A percentile compares a stretch with the other conserved stretches of the same genome.
Conservation (phyloP, 2,329 filamentous ascomycete species). For the Emergomyces pasteurianus region DNA sequence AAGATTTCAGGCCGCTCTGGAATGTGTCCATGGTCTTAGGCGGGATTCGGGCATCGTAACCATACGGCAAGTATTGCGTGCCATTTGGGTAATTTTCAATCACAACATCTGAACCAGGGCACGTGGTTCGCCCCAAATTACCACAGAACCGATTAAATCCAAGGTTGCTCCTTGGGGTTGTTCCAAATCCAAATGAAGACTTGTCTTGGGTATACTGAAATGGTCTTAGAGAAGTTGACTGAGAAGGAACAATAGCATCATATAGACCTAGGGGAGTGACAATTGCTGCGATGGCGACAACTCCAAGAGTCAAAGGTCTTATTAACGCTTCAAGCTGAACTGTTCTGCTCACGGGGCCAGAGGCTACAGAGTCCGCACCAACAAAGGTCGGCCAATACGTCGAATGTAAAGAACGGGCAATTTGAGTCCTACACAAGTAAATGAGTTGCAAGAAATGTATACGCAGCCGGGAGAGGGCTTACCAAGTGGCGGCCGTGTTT, state of each 20-base stretch:
- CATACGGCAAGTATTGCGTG: conserved; percentile 12
- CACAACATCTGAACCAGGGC: conserved; percentile 16
- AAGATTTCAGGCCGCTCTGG: conserved; percentile 23
- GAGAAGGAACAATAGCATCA: conserved; percentile 22
- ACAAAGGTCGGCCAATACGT: conserved; percentile 35
- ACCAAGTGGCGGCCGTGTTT: conserved; percentile 21
- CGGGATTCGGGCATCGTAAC: conserved; percentile 25
- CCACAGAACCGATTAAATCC: conserved; percentile 25
- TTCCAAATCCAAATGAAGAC: conserved; percentile 30
- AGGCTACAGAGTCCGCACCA: conserved; percentile 25
- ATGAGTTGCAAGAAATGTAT: background rate
- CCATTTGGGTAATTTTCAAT: conserved; percentile 14
- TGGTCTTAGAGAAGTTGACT: conserved; percentile 7
- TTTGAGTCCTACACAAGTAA: conserved; percentile 21
- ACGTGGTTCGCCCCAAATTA: conserved; percentile 8
- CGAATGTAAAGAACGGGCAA: conserved; percentile 25
- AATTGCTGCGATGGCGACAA: conserved; percentile 35
- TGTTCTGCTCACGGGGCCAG: conserved; percentile 19
- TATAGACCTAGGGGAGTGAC: conserved; percentile 38
- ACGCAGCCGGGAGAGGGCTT: background rate
- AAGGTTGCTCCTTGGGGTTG: conserved; percentile 22
- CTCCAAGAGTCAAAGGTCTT: conserved; percentile 17
- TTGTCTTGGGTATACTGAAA: conserved; percentile 31
- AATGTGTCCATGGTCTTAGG: conserved; percentile 24
- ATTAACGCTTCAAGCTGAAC: conserved; percentile 17